Evolutionary conservation across 1,139 yeast genomes (phyloP).

Genomic region (Suhomyces anneliseae): DNA sequence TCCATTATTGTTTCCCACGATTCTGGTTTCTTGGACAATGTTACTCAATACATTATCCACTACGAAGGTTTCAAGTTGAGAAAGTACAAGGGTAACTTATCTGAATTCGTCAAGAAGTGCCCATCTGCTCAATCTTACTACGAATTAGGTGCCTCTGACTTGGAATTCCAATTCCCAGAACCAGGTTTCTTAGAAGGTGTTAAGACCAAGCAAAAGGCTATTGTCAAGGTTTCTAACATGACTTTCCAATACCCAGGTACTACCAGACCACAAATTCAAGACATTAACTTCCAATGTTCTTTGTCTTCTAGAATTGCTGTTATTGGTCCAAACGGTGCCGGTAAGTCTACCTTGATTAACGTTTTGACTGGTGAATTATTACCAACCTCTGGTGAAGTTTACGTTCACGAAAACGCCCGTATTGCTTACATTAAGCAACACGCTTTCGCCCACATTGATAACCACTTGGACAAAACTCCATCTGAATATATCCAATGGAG

Average conservation of each 20-base stretch:
- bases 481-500: constrained; percentile 99
- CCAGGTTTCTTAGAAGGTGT: constrained; percentile 99
- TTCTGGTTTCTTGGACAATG: constrained; percentile 98
- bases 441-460: constrained; percentile 98
- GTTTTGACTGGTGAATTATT: constrained; percentile 99
- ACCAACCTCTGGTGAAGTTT: constrained; percentile 97
- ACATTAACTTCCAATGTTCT: constrained; percentile 97
- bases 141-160: constrained; percentile 96
- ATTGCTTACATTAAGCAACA: constrained; percentile 99
- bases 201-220: constrained; percentile 99
- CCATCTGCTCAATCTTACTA: constrained; percentile 99
- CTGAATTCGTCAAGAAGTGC: constrained; percentile 97
- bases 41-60: constrained; percentile 96
- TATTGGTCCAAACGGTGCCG: constrained; percentile 99
- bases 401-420: constrained; percentile 99
- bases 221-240: constrained; percentile 96
- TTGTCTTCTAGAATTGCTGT: constrained; percentile 99
- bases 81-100: constrained; percentile 99
- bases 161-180: constrained; percentile 96
- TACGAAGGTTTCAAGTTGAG: constrained; percentile 99
- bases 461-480: constrained; percentile 98
- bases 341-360: constrained; percentile 97
- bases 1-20: constrained; percentile 99
- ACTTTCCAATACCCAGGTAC: constrained; percentile 99
- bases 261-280: constrained; percentile 84